A percentile compares a stretch with the other conserved stretches of the same genome.
Evolutionary conservation across 31 red algal species (phyloP).

Genomic region (Asparagopsis taxiformis): DNA sequence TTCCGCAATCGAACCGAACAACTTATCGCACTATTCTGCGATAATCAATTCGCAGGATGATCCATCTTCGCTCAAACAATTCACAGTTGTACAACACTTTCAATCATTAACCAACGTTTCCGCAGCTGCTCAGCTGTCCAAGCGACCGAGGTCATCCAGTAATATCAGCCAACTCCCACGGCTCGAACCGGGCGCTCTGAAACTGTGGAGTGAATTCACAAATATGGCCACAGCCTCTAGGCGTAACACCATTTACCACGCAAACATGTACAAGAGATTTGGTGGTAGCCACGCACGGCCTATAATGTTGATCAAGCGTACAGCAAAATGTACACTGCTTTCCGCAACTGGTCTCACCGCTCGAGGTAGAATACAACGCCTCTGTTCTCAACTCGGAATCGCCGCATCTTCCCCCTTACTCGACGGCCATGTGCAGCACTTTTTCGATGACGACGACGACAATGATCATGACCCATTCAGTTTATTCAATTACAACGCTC

Average conservation of each 20-base stretch:
- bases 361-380: conserved; percentile 22
- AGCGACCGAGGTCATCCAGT: background rate
- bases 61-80: conserved; percentile 5
- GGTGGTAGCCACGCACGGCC: conserved; percentile 21
- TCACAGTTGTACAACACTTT: conserved; percentile 32
- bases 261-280: conserved; percentile 9
- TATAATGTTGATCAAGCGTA: conserved; percentile 17
- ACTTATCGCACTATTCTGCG: background rate
- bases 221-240: conserved; percentile 3
- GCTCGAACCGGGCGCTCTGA: conserved; percentile 4
- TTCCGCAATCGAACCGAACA: conserved; percentile 11
- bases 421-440: conserved; percentile 8
- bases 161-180: no score
- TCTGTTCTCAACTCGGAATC: conserved; percentile 30
- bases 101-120: background rate
- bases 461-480: background rate
- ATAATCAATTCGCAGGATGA: no score
- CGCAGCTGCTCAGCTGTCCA: background rate
- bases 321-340: conserved; percentile 31
- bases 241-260: conserved; percentile 14
- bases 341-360: conserved; percentile 37
- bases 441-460: background rate
- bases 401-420: conserved; percentile 3
- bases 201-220: conserved; percentile 29
- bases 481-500: no score